Conservation (phyloP, 305 asterid species). For the Solanum hybrid region DNA sequence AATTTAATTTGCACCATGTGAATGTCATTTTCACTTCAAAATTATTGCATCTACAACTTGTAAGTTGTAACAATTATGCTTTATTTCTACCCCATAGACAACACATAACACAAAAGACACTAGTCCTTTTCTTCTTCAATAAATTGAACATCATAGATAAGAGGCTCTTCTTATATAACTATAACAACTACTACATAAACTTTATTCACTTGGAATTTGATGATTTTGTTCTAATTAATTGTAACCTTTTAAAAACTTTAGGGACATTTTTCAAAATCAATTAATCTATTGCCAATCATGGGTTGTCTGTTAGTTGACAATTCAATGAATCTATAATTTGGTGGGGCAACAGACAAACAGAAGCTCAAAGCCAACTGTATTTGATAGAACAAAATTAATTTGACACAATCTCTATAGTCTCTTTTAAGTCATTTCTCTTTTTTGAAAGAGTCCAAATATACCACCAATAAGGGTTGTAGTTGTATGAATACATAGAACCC, state of each 20-base stretch:
- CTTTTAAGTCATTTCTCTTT: constrained; percentile 1
- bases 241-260: not conserved
- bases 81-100: not conserved
- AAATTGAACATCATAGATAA: constrained; percentile 1
- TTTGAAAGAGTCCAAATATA: not conserved
- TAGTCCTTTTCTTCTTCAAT: not conserved
- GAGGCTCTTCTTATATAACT: constrained; percentile 6
- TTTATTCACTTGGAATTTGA: not conserved
- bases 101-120: not conserved
- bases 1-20: constrained; percentile 8
- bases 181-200: not conserved
- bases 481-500: not conserved
- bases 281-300: constrained; percentile 29
- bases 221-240: not conserved
- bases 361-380: constrained; percentile 39
- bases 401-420: not conserved
- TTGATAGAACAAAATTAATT: constrained; percentile 12
- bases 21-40: constrained; percentile 1
- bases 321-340: constrained; percentile 27
- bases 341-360: constrained; percentile 46
- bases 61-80: not conserved
- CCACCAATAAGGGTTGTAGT: not conserved
- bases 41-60: not conserved
- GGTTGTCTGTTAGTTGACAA: constrained; percentile 30
- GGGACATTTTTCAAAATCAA: not conserved